Conservation (phyloP, 2,329 filamentous ascomycete species). For the Alternaria viburni region DNA sequence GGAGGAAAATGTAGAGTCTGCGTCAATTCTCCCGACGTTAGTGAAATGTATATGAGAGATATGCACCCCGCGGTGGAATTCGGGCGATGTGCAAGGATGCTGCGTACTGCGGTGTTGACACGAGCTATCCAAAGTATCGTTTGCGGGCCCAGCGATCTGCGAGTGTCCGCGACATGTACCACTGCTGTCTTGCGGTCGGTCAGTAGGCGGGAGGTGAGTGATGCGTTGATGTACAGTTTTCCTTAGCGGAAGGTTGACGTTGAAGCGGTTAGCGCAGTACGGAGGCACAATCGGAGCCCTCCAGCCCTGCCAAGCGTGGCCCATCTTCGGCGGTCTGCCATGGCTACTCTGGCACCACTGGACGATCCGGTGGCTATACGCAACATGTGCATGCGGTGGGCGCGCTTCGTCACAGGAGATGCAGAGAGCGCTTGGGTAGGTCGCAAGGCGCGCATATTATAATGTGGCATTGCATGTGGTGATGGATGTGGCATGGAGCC, state of each 20-base stretch:
- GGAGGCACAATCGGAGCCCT: conserved; percentile 22
- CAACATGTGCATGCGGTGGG: not conserved
- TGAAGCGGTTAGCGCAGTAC: conserved; percentile 27
- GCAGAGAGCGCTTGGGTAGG: not conserved
- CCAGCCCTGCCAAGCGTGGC: conserved; percentile 17
- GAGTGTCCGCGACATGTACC: conserved; percentile 62
- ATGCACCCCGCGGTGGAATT: conserved; percentile 29
- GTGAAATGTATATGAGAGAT: conserved; percentile 4
- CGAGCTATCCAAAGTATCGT: conserved; percentile 53
- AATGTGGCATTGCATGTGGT: conserved; percentile 5
- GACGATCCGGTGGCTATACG: not conserved
- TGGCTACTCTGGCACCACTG: conserved; percentile 4
- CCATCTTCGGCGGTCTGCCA: conserved; percentile 13
- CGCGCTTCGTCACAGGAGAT: not conserved
- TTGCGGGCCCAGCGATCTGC: conserved; percentile 58
- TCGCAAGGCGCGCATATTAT: not conserved
- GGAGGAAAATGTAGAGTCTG: not conserved
- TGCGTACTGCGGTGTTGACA: conserved; percentile 19
- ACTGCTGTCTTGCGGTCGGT: conserved; percentile 13
- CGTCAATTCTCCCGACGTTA: conserved; percentile 9
- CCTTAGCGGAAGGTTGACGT: conserved; percentile 18
- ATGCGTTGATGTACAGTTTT: conserved; percentile 27
- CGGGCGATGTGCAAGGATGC: conserved; percentile 29
- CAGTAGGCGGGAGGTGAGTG: conserved; percentile 8
- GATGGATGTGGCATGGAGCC: conserved; percentile 4